Conservation (phyloP, 2,329 filamentous ascomycete species). For the Epichloe brachyelytri region DNA sequence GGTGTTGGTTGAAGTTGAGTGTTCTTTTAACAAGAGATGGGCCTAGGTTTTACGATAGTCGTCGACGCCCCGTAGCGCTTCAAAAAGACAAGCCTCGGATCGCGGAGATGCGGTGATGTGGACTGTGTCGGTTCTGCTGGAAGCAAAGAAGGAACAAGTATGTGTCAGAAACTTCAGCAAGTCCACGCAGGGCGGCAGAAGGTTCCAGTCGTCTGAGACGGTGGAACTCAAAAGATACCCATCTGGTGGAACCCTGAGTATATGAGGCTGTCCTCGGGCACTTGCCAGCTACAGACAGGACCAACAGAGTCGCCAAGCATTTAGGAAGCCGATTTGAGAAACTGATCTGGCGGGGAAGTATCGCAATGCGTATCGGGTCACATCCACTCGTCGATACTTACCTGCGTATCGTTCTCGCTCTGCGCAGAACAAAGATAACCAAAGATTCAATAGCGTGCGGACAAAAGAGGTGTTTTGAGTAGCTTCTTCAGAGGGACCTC, state of each 20-base stretch:
- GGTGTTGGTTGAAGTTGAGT: slow-evolving; percentile 19
- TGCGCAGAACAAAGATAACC: not conserved
- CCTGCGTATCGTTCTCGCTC: not conserved
- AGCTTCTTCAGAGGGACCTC: not conserved
- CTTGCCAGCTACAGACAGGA: not conserved
- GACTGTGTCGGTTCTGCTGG: not conserved
- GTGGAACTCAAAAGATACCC: not conserved
- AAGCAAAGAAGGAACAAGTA: not conserved
- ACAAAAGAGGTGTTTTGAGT: not conserved
- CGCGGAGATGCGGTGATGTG: not conserved
- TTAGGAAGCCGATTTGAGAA: not conserved
- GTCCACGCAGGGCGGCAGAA: not conserved
- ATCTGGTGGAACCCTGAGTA: not conserved
- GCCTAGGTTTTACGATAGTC: not conserved
- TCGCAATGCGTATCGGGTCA: not conserved
- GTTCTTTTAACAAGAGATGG: slow-evolving; percentile 5
- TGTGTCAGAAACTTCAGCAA: not conserved
- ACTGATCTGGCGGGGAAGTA: not conserved
- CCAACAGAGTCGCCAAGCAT: not conserved
- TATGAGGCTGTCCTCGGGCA: not conserved
- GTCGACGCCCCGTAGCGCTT: slow-evolving; percentile 5
- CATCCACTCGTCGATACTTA: not conserved
- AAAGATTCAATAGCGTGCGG: not conserved
- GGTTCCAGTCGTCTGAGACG: not conserved
- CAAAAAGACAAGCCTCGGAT: not conserved